Percentiles rank a stretch among this genome's conserved stretches.
These are phyloP conservation scores for Chenopodium quinoa DNA, from an alignment of 148 eudicot species.

Conservation along the genomic window DNA sequence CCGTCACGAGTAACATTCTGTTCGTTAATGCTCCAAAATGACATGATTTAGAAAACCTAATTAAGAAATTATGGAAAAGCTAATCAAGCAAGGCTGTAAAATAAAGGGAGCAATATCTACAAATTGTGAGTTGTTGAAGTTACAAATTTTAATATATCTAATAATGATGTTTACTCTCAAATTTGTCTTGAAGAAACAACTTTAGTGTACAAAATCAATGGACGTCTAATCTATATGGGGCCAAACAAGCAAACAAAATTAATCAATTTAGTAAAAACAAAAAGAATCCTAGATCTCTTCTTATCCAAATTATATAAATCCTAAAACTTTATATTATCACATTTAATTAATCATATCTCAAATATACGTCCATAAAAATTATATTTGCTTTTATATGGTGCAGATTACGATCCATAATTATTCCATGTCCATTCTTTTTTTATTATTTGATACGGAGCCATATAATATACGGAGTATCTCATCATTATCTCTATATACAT, in stretches of 20 bases:
- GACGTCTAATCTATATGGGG: background rate
- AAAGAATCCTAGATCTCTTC: constrained; percentile 1
- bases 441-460: too few relatives aligned
- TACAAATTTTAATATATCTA: constrained; percentile 1
- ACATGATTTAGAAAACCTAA: background rate
- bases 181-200: constrained; percentile 4
- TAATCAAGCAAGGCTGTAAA: background rate
- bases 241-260: background rate
- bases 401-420: background rate
- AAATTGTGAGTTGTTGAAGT: constrained; percentile 11
- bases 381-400: too few relatives aligned
- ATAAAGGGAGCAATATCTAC: background rate
- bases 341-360: too few relatives aligned
- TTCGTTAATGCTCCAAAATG: background rate
- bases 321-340: too few relatives aligned
- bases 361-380: too few relatives aligned
- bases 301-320: background rate
- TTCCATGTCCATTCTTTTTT: too few relatives aligned
- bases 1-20: too few relatives aligned
- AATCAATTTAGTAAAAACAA: background rate
- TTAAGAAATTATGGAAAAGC: background rate
- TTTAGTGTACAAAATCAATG: constrained; percentile 6
- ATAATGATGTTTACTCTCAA: constrained; percentile 16
- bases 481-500: too few relatives aligned
- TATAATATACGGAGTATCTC: too few relatives aligned